Evolutionary conservation across 768 basidiomycete species (phyloP).

Genomic region (Suillus spraguei): DNA sequence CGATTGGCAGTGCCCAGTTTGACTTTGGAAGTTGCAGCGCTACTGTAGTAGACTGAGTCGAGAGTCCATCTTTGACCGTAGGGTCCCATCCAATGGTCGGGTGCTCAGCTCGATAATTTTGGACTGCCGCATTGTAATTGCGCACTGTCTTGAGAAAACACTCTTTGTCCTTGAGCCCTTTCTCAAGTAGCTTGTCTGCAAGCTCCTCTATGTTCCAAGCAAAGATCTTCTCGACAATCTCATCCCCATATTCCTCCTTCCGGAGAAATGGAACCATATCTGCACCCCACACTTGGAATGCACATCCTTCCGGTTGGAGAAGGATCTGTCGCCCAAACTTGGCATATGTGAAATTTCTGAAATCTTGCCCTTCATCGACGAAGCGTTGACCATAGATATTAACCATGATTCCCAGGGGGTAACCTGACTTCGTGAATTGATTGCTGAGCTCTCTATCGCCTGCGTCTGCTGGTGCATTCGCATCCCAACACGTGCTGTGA

Average conservation of each 20-base stretch:
- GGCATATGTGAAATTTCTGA: conserved; percentile 74
- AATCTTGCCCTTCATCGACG: conserved; percentile 74
- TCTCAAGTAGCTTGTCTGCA: conserved; percentile 44
- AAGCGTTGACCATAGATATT: conserved; percentile 60
- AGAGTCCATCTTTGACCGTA: conserved; percentile 61
- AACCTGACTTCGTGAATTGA: conserved; percentile 74
- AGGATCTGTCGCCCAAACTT: conserved; percentile 66
- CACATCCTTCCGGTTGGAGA: conserved; percentile 56
- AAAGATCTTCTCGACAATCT: conserved; percentile 55
- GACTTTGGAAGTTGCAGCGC: conserved; percentile 55
- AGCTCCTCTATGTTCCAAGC: conserved; percentile 51
- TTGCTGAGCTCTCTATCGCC: conserved; percentile 65
- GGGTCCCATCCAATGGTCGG: conserved; percentile 55
- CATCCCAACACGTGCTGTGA: conserved; percentile 75
- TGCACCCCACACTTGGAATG: conserved; percentile 68
- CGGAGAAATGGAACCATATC: conserved; percentile 47
- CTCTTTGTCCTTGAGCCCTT: conserved; percentile 48
- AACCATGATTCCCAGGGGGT: conserved; percentile 72
- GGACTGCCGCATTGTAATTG: conserved; percentile 54
- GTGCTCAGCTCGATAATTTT: conserved; percentile 37
- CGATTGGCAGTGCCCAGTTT: conserved; percentile 67
- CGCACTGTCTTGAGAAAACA: conserved; percentile 48
- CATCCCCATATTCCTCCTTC: conserved; percentile 68
- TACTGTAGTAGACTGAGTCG: conserved; percentile 45
- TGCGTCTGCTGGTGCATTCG: conserved; percentile 49